These are phyloP conservation scores for Boletus sp. DNA, from an alignment of 768 basidiomycete species.

Conservation along the genomic window DNA sequence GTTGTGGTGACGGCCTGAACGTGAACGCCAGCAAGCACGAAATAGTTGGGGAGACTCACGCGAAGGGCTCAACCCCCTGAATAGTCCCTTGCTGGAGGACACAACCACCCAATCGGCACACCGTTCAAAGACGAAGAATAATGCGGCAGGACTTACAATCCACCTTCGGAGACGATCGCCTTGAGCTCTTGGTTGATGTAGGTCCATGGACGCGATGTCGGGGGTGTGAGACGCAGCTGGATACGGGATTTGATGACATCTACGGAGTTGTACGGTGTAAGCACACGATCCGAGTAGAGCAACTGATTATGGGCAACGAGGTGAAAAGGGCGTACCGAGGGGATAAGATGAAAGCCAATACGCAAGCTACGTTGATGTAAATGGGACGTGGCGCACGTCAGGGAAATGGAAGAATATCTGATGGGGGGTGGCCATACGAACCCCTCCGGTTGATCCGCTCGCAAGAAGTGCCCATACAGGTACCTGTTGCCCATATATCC, in stretches of 20 bases:
- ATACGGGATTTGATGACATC: constrained; percentile 92
- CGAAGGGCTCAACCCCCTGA: constrained; percentile 73
- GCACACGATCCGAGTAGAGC: not conserved
- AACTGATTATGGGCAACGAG: not conserved
- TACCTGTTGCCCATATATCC: constrained; percentile 59
- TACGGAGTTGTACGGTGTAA: constrained; percentile 18
- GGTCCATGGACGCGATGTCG: constrained; percentile 64
- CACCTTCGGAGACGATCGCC: constrained; percentile 64
- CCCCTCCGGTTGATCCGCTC: constrained; percentile 81
- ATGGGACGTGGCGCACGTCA: not conserved
- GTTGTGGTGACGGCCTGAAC: not conserved
- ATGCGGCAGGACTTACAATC: constrained; percentile 49
- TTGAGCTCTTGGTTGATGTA: constrained; percentile 76
- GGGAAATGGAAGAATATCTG: not conserved
- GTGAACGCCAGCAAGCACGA: not conserved
- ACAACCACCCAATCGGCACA: not conserved
- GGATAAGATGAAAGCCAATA: constrained; percentile 95
- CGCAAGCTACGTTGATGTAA: constrained; percentile 14
- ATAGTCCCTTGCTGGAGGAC: constrained; percentile 49
- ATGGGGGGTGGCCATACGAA: constrained; percentile 34
- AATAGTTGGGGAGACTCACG: constrained; percentile 40
- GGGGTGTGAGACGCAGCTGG: constrained; percentile 74
- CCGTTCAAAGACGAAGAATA: not conserved
- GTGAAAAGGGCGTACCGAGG: constrained; percentile 45
- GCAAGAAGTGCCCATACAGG: constrained; percentile 85